Conservation (phyloP, 2,329 filamentous ascomycete genomes). For the Hymenoscyphus linearis region DNA sequence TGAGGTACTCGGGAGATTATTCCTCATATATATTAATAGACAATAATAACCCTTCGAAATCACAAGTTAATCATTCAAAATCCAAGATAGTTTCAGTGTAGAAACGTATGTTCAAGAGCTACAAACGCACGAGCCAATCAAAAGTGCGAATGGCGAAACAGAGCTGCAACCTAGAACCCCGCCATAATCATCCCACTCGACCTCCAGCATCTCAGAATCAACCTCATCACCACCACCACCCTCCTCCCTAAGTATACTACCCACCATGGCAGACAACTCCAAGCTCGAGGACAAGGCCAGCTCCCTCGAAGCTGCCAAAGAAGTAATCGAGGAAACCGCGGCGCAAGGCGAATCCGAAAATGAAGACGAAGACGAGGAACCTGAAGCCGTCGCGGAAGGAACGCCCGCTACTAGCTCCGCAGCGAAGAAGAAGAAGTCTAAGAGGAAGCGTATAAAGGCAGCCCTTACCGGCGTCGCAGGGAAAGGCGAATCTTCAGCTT, state of each 20-base stretch:
- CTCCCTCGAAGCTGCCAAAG: conserved; percentile 39
- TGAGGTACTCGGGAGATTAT: too few relatives aligned
- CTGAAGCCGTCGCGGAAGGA: conserved; percentile 26
- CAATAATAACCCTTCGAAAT: too few relatives aligned
- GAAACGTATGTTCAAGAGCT: background rate
- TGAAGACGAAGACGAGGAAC: conserved; percentile 38
- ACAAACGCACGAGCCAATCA: background rate
- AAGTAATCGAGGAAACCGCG: conserved; percentile 28
- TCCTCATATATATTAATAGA: too few relatives aligned
- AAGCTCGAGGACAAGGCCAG: conserved; percentile 52
- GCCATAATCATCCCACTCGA: conserved; percentile 13
- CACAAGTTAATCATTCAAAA: too few relatives aligned
- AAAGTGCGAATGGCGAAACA: background rate
- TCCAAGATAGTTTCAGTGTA: too few relatives aligned
- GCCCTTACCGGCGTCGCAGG: conserved; percentile 28
- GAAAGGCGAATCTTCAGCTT: conserved; percentile 20
- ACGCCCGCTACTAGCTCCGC: conserved; percentile 28
- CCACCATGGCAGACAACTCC: conserved; percentile 52
- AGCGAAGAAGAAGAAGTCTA: conserved; percentile 58
- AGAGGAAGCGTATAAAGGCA: conserved; percentile 54
- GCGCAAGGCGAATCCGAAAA: conserved; percentile 43
- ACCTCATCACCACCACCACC: background rate
- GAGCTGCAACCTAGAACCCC: conserved; percentile 7
- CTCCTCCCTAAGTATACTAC: background rate
- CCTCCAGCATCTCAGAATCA: background rate